Base-by-base conservation (phyloP, 2,329 filamentous ascomycete genomes). In the Penicillium sp. region DNA sequence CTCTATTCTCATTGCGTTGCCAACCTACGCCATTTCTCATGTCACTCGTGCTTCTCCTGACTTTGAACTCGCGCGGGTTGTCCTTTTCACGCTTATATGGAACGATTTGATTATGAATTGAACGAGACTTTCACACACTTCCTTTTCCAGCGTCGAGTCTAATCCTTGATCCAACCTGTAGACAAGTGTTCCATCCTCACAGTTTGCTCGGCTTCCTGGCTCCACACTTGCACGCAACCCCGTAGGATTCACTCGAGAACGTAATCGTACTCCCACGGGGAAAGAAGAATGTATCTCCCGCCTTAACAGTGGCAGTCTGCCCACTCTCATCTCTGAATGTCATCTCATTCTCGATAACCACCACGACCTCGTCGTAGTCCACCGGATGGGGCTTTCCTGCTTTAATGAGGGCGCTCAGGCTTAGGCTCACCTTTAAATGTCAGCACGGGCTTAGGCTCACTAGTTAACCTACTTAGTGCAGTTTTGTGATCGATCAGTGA, bases 51-150 rank as follows among this genome's bases (percentile, higher is more conserved):
- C 10, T 43, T 44, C 40, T 53, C 10, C 39, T 51, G 46, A 19
- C n/a, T 41, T 52, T 52, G 36, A 31, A 2, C 16, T 4, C 27
- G 22, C 33, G 19, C 49, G 33, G 35, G 18, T 18, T 43, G n/a
- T 53, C 43, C 18, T 31, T 22, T 53, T 37, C 41, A 44, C 18
- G 40, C 31, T 46, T 44, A 33, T 36, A 46, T 46, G 51, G 39
- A 36, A 54, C 40, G 24, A 43, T 54, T 36, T 54, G 39, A 36
- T 36, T 24, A 54, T 31, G 51, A 54, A 54, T 46, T 40, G 41
- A 54, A 54, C 33, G 51, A 54, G 39, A 31, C 22, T 27, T 33
- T 43, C 7, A 41, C 27, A 43, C 33, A 33, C 24, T n/a, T 36
- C 27, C n/a, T 22, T 22, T 22, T 22, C 22, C 22, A 22, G 4